phyloP scores from a whole-genome alignment of 306 rosid species.

The Quercus berberidifolia region DNA sequence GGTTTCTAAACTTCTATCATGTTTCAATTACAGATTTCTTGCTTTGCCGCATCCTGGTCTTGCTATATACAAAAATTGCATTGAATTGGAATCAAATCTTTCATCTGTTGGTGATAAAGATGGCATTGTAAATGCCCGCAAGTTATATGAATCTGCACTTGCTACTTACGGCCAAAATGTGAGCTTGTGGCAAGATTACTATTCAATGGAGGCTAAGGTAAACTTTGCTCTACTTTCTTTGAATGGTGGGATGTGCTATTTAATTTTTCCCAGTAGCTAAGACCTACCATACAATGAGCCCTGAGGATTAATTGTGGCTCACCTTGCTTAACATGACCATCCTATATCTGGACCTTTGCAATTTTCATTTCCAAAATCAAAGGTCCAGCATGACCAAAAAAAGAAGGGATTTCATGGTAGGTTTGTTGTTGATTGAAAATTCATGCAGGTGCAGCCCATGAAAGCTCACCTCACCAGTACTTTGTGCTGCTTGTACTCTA shows the following conservation, averaged over 20 bases:
- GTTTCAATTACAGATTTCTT: constrained; percentile 60
- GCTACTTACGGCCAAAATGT: constrained; percentile 60
- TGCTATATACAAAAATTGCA: constrained; percentile 58
- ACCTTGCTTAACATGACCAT: not conserved
- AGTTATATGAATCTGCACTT: constrained; percentile 72
- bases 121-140: constrained; percentile 64
- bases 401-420: not conserved
- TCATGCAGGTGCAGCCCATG: not conserved
- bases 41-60: constrained; percentile 86
- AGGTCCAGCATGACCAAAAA: not conserved
- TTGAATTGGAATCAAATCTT: constrained; percentile 71
- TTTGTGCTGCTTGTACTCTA: not conserved
- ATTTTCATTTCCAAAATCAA: not conserved
- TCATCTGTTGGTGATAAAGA: constrained; percentile 66
- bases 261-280: not conserved
- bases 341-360: not conserved
- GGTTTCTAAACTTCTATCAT: not conserved
- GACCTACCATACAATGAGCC: not conserved
- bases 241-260: not conserved
- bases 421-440: not conserved
- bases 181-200: constrained; percentile 70
- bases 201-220: constrained; percentile 75
- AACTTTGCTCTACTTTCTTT: not conserved
- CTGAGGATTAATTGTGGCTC: not conserved
- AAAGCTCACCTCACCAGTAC: not conserved